Percentiles rank a stretch among this genome's conserved stretches.
Conservation (phyloP, 768 basidiomycete genomes). For the Vararia minispora region DNA sequence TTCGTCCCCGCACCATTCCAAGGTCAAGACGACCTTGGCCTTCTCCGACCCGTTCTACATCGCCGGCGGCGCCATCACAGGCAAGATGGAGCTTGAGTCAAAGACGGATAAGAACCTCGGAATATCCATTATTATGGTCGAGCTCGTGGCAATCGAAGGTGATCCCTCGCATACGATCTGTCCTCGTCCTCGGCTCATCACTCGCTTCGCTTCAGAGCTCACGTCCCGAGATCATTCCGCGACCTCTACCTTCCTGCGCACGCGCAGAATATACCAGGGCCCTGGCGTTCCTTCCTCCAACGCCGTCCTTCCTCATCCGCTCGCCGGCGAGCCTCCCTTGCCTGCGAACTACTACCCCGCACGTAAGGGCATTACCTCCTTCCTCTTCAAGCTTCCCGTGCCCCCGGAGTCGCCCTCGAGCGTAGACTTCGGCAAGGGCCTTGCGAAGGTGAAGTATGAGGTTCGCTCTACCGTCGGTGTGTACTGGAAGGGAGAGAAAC, state of each 20-base stretch:
- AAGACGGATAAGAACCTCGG: conserved; percentile 63
- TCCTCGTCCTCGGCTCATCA: conserved; percentile 1
- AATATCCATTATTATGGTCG: conserved; percentile 66
- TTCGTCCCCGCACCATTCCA: conserved; percentile 66
- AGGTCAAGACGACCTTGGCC: conserved; percentile 57
- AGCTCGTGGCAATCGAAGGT: conserved; percentile 69
- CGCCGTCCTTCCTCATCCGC: conserved; percentile 57
- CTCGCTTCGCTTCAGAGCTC: conserved; percentile 36
- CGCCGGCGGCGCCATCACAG: conserved; percentile 54
- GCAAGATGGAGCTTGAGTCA: conserved; percentile 75
- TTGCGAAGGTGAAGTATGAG: conserved; percentile 64
- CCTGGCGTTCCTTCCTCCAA: conserved; percentile 77
- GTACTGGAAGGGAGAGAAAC: conserved; percentile 63
- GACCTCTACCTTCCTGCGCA: conserved; percentile 65
- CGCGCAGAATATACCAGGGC: conserved; percentile 66
- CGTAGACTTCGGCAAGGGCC: conserved; percentile 56
- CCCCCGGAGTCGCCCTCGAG: conserved; percentile 59
- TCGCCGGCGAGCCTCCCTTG: conserved; percentile 45
- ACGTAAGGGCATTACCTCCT: conserved; percentile 65
- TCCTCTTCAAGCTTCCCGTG: conserved; percentile 69
- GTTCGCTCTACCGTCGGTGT: conserved; percentile 63
- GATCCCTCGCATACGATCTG: conserved; percentile 1
- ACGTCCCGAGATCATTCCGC: conserved; percentile 73
- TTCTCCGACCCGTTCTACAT: conserved; percentile 51
- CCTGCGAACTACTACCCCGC: conserved; percentile 62